A percentile compares a stretch with the other conserved stretches of the same genome.
Evolutionary conservation across 352 stramenopile species (phyloP).

Genomic region (Nothophytophthora sp.): DNA sequence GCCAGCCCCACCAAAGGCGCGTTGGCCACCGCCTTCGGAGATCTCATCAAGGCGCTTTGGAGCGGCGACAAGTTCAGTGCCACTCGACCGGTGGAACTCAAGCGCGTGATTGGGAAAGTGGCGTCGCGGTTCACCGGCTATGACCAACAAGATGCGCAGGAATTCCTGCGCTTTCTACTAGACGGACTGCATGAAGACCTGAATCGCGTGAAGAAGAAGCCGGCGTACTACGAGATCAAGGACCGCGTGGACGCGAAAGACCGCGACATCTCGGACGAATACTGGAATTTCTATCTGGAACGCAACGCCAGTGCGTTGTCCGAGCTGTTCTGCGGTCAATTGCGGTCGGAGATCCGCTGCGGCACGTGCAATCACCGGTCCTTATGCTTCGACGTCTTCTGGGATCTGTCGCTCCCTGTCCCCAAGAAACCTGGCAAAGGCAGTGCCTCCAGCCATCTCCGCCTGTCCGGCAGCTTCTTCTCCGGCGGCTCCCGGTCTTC

Average conservation of each 20-base stretch:
- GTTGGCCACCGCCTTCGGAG: conserved; percentile 61
- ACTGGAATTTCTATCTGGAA: conserved; percentile 87
- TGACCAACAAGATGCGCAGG: conserved; percentile 90
- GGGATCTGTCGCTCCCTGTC: conserved; percentile 75
- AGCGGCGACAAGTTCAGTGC: conserved; percentile 53
- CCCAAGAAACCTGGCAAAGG: conserved; percentile 63
- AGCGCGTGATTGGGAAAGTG: conserved; percentile 74
- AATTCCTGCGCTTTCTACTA: conserved; percentile 90
- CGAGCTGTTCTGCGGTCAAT: conserved; percentile 83
- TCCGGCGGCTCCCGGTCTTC: conserved; percentile 12
- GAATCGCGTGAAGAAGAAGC: conserved; percentile 73
- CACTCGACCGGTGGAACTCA: conserved; percentile 65
- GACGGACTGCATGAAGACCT: conserved; percentile 89
- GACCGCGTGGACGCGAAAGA: conserved; percentile 47
- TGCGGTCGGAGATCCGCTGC: conserved; percentile 78
- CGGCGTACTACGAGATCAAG: conserved; percentile 78
- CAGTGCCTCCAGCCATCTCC: conserved; percentile 21
- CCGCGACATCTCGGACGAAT: conserved; percentile 69
- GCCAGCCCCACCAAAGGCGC: conserved; percentile 61
- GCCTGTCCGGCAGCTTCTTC: conserved; percentile 43
- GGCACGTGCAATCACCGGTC: conserved; percentile 70
- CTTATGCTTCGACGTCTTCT: conserved; percentile 86
- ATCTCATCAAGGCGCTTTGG: conserved; percentile 75
- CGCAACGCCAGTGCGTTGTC: conserved; percentile 71
- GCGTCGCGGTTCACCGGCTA: conserved; percentile 77